Evolutionary conservation across 345 rosid genomes (phyloP).

Genomic region (Leavenworthia alabamica): DNA sequence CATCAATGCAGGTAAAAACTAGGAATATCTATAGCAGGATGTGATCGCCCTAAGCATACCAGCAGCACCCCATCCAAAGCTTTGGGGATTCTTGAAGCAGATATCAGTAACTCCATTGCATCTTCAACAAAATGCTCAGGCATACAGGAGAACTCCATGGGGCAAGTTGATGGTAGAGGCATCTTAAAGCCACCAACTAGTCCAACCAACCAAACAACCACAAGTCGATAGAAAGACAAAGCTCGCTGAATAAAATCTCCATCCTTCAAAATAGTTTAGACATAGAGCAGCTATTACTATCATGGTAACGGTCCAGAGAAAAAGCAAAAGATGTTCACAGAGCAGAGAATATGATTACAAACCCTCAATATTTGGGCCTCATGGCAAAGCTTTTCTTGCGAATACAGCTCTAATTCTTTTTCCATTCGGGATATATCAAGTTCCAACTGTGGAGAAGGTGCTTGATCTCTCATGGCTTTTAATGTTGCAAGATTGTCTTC

Average conservation of each 20-base stretch:
- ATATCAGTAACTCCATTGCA: conserved; percentile 90
- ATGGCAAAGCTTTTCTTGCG: conserved; percentile 89
- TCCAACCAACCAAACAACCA: conserved; percentile 85
- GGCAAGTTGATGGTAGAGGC: conserved; percentile 78
- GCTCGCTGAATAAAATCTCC: conserved; percentile 71
- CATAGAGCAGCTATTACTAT: conserved; percentile 5
- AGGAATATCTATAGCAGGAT: background rate
- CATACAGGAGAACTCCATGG: conserved; percentile 90
- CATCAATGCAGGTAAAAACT: background rate
- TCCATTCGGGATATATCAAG: conserved; percentile 66
- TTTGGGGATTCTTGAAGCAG: conserved; percentile 88
- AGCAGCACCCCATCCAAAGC: conserved; percentile 75
- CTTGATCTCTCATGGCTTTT: conserved; percentile 64
- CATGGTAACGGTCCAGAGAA: background rate
- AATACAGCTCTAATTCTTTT: conserved; percentile 65
- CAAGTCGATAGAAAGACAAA: conserved; percentile 75
- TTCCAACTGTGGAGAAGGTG: conserved; percentile 61
- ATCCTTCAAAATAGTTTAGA: conserved; percentile 43
- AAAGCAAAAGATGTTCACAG: background rate
- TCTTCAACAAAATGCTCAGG: conserved; percentile 99
- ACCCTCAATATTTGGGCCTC: conserved; percentile 97
- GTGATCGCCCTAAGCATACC: conserved; percentile 40
- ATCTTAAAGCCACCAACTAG: conserved; percentile 93
- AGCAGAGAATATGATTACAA: conserved; percentile 25
- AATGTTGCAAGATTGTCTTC: conserved; percentile 66